Evolutionary conservation across 495 filamentous ascomycete genomes (phyloP).

Genomic region (Hypoxylon fuscum): DNA sequence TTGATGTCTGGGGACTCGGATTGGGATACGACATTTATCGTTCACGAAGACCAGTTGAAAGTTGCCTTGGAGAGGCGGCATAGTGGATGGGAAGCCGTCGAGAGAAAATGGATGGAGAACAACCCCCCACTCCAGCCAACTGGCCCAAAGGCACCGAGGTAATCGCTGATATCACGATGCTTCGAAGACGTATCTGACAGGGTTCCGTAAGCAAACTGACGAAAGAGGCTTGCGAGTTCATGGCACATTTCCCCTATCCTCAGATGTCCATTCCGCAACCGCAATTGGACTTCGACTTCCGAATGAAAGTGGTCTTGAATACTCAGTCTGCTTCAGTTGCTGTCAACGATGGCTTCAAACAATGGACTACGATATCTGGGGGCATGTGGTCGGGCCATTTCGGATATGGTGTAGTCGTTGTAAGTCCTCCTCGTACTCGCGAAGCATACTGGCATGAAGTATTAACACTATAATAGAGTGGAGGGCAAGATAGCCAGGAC

Average conservation of each 20-base stretch:
- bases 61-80: constrained; percentile 35
- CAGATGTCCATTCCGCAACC: constrained; percentile 48
- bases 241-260: constrained; percentile 38
- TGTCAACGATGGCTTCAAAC: constrained; percentile 62
- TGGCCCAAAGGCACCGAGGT: constrained; percentile 6
- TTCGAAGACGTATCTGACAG: constrained; percentile 16
- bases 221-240: constrained; percentile 16
- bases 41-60: constrained; percentile 24
- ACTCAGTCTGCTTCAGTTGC: constrained; percentile 60
- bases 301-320: constrained; percentile 69
- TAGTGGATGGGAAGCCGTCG: constrained; percentile 42
- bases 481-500: constrained; percentile 60
- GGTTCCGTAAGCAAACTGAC: constrained; percentile 18
- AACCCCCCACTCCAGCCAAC: constrained; percentile 5
- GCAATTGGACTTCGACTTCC: constrained; percentile 66
- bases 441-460: background rate
- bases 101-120: constrained; percentile 32
- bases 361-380: constrained; percentile 66
- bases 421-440: constrained; percentile 45
- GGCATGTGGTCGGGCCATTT: constrained; percentile 69
- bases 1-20: constrained; percentile 22
- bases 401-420: constrained; percentile 67
- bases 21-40: constrained; percentile 38
- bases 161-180: constrained; percentile 1
- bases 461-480: constrained; percentile 52